phyloP scores from a whole-genome alignment of 345 rosid genomes.

The Raphanus raphanistrum region DNA sequence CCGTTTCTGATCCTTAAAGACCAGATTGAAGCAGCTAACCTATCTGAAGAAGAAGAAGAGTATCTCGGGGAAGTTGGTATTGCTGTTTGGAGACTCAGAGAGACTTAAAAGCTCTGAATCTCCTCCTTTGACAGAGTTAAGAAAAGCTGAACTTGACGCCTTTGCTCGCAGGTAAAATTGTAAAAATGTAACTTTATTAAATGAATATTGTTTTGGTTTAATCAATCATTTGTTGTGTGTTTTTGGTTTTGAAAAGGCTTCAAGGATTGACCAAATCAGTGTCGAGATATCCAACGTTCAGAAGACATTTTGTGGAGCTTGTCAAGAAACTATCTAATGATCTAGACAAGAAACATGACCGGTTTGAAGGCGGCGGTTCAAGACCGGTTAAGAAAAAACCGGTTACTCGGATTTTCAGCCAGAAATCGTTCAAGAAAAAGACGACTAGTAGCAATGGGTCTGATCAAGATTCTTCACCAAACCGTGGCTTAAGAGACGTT shows the following conservation, averaged over 20 bases:
- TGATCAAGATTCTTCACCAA: conserved; percentile 50
- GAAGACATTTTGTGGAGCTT: conserved; percentile 60
- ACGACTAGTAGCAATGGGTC: conserved; percentile 45
- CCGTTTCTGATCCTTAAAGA: conserved; percentile 87
- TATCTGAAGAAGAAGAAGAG: conserved; percentile 73
- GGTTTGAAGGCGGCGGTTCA: conserved; percentile 29
- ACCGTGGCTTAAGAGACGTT: conserved; percentile 35
- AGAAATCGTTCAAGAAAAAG: conserved; percentile 58
- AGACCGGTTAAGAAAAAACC: conserved; percentile 46
- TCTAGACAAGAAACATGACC: conserved; percentile 54
- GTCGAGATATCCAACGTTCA: conserved; percentile 82
- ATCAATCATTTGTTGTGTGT: background rate
- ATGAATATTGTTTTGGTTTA: background rate
- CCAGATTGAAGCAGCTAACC: conserved; percentile 75
- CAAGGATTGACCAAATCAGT: conserved; percentile 78
- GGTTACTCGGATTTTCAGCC: conserved; percentile 54
- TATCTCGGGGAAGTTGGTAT: conserved; percentile 72
- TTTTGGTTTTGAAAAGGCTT: conserved; percentile 50
- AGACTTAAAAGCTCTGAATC: conserved; percentile 58
- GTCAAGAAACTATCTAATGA: conserved; percentile 58
- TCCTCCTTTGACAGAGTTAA: conserved; percentile 68
- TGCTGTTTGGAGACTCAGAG: conserved; percentile 63
- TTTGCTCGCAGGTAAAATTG: conserved; percentile 78
- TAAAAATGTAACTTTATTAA: background rate
- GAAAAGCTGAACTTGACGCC: conserved; percentile 84